phyloP scores from a whole-genome alignment of 2,329 filamentous ascomycete genomes.

The Ilyonectria robusta region DNA sequence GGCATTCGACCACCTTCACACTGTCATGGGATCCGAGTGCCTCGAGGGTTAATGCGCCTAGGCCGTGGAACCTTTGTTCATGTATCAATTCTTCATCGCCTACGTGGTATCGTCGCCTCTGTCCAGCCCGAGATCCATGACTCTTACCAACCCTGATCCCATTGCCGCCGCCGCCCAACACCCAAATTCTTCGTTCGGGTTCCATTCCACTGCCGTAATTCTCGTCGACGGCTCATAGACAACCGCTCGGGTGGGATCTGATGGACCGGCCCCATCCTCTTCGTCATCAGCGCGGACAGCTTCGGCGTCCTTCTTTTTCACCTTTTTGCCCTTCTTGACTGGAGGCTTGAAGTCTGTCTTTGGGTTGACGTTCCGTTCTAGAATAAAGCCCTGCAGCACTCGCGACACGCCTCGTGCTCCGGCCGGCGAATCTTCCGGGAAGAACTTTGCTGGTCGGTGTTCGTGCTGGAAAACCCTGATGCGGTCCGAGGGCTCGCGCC shows the following conservation, averaged over 20 bases:
- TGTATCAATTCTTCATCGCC: slow-evolving; percentile 11
- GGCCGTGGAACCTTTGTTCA: neutral
- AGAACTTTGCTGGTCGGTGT: slow-evolving; percentile 57
- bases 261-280: slow-evolving; percentile 50
- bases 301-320: slow-evolving; percentile 55
- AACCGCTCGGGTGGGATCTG: slow-evolving; percentile 60
- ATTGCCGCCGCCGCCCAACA: slow-evolving; percentile 78
- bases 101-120: slow-evolving; percentile 39
- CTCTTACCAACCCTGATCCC: slow-evolving; percentile 75
- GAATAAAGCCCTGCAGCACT: slow-evolving; percentile 66
- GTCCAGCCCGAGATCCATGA: slow-evolving; percentile 76
- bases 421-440: slow-evolving; percentile 47
- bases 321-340: slow-evolving; percentile 54
- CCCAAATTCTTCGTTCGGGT: slow-evolving; percentile 75
- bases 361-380: slow-evolving; percentile 65
- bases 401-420: slow-evolving; percentile 62
- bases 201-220: slow-evolving; percentile 76
- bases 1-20: slow-evolving; percentile 90
- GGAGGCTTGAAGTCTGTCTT: slow-evolving; percentile 57
- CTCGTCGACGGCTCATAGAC: slow-evolving; percentile 75
- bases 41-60: slow-evolving; percentile 35
- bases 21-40: slow-evolving; percentile 68
- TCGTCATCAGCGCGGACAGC: slow-evolving; percentile 51
- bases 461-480: slow-evolving; percentile 67
- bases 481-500: slow-evolving; percentile 52